These are phyloP conservation scores for Corchorus olitorius DNA, from an alignment of 345 rosid species.

Conservation along the genomic window DNA sequence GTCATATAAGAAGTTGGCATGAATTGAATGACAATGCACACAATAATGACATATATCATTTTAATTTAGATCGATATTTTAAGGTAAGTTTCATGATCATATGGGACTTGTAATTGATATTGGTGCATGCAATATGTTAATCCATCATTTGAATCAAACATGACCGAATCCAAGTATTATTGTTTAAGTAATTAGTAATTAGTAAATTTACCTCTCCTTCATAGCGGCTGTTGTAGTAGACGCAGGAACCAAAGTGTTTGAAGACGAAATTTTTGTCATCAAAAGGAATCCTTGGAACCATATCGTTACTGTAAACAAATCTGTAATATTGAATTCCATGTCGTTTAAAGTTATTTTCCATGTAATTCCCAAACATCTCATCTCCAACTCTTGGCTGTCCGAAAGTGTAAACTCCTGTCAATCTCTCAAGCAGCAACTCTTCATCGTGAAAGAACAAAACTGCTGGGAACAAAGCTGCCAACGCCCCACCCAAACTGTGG, in stretches of 20 bases:
- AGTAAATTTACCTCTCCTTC: slow-evolving; percentile 34
- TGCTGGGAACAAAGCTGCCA: slow-evolving; percentile 67
- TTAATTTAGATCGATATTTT: too few species aligned
- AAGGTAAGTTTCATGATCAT: too few species aligned
- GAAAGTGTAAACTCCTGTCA: slow-evolving; percentile 65
- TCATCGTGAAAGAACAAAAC: slow-evolving; percentile 55
- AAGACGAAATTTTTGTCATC: slow-evolving; percentile 54
- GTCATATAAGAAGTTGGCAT: too few species aligned
- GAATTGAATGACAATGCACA: too few species aligned
- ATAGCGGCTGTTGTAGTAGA: slow-evolving; percentile 50
- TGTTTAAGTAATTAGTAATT: too few species aligned
- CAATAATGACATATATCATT: too few species aligned
- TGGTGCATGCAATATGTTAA: too few species aligned
- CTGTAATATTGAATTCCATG: slow-evolving; percentile 45
- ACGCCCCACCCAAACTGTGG: slow-evolving; percentile 79
- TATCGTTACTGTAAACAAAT: slow-evolving; percentile 66
- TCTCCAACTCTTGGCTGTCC: slow-evolving; percentile 91
- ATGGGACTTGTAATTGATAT: too few species aligned
- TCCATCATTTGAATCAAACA: too few species aligned
- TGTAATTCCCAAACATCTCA: slow-evolving; percentile 50
- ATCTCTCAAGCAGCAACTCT: slow-evolving; percentile 44
- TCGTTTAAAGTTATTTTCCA: slow-evolving; percentile 46
- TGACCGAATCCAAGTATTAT: too few species aligned
- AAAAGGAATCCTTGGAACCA: slow-evolving; percentile 73
- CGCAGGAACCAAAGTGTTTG: slow-evolving; percentile 73